Base-by-base conservation (phyloP, 805 yeast genomes). In the Spathaspora arborariae region DNA sequence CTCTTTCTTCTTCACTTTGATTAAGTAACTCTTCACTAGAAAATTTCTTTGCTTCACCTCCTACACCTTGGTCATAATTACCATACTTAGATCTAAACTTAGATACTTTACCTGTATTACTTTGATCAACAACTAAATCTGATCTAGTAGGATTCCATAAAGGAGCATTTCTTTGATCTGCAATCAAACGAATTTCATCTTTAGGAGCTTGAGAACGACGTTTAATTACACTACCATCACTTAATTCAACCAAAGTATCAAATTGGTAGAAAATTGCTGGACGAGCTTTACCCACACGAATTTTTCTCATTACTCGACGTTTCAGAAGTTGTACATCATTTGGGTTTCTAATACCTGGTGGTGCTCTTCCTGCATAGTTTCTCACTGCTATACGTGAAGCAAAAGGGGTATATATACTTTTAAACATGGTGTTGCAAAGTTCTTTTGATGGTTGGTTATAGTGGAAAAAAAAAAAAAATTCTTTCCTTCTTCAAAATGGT, bases 241-340 rank as follows among this genome's bases (percentile, higher is more conserved):
- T 85, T 48, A 91, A 76, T 67, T 92, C 96, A n/a, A 94, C 91
- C 33, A 77, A 67, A 26, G 91, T 85, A 53, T 92, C 90, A 63
- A 94, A 94, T 64, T 88, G 88, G 69, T 92, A 80, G 67, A 88
- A 91, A 36, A 94, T 85, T 27, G 97, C 90, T 1, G 98, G 97
- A 67, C 97, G 81, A 15, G 96, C 90, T 63, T 86, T 86, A 46
- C 97, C 97, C 46, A 84, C 67, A 50, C 72, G 66, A 56, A 87
- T 85, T 63, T 81, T 84, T 62, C 80, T 83, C 66, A 78, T 63
- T 44, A 88, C 89, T 68, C 92, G 78, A 59, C 74, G 63, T 48
- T 58, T 63, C 41, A 75, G 70, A 40, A 72, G 69, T 44, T 68
- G 68, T 24, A 72, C 77, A 41, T 72, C 76, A 24, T 69, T 69